Evolutionary conservation across 805 yeast genomes (phyloP), one percentile per base, ranked within the genome.

Genomic region (Cyberlindnera americana): DNA sequence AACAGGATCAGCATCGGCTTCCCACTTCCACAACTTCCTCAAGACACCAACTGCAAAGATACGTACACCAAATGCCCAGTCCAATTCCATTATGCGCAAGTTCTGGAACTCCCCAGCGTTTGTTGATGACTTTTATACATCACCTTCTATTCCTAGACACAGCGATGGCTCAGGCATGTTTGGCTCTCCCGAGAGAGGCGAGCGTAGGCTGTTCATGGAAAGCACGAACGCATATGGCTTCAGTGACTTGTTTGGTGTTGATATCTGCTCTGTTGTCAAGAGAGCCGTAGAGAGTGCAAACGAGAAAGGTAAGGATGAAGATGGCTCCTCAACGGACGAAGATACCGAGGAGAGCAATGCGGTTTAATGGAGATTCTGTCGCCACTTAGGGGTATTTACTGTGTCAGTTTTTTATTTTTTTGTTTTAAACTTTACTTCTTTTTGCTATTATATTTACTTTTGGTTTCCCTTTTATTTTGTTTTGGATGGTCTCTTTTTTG

Each of bases 31-130:
- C 21, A 50, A 55, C 26, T 48, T 53, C 34, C 28, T 56, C 13
- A 52, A 46, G 23, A 56, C 61, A 53, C 73, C 52, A 59, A 63
- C 46, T 8, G 44, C 52, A 4, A 50, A 43, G 31, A 28, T 43
- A n/a, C 53, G 48, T 29, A 56, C 65, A 13, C 61, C 65, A 38
- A 43, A 23, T 14, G 38, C 35, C 5, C 52, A 53, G 32, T 37
- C 60, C 12, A 59, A 58, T 31, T 66, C 77, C 8, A 64, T 70
- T 15, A 60, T 71, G 55, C 71, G 69, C 47, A 77, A 71, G 51
- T 62, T 77, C 32, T 78, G 85, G 83, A 72, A 76, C 50, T 77
- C 84, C 16, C 86, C 86, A 12, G 70, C 80, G 3, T 78, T 77
- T 51, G 63, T 79, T 41, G 86, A 81, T 43, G 87, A 81, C 50